Percentiles rank a stretch among this genome's conserved stretches.
These are phyloP conservation scores for Saccharum spontaneum DNA, from an alignment of 176 grass and related monocot species.

Conservation along the genomic window DNA sequence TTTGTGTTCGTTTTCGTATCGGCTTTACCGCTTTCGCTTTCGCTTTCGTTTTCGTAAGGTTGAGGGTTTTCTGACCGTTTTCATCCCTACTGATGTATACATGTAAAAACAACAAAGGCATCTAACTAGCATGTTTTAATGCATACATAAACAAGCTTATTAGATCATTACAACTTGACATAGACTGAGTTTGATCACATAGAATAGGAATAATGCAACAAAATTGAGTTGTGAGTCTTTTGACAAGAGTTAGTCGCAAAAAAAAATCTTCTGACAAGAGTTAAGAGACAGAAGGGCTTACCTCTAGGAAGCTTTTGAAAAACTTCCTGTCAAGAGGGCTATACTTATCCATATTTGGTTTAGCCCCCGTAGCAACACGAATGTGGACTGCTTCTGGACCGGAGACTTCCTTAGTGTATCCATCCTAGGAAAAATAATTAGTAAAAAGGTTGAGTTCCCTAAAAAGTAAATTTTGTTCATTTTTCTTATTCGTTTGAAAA, in stretches of 20 bases:
- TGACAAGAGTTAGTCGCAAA: too few species aligned
- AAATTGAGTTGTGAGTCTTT: not conserved
- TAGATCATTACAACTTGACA: not conserved
- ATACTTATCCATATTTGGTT: constrained; percentile 48
- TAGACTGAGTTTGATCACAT: not conserved
- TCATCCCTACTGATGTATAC: not conserved
- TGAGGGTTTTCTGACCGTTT: too few species aligned
- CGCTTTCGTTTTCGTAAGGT: too few species aligned
- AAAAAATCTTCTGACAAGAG: not conserved
- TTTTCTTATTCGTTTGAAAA: not conserved
- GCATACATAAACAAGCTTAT: not conserved
- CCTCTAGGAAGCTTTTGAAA: constrained; percentile 73
- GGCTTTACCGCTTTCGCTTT: too few species aligned
- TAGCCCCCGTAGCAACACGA: constrained; percentile 67
- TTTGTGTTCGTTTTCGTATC: too few species aligned
- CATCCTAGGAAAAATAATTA: constrained; percentile 52
- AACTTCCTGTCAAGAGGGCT: constrained; percentile 61
- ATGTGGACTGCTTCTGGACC: constrained; percentile 55
- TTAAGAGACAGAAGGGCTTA: not conserved
- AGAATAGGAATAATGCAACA: not conserved
- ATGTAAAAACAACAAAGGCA: not conserved
- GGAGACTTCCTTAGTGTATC: constrained; percentile 76
- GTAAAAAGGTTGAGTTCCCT: not conserved
- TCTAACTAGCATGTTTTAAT: not conserved
- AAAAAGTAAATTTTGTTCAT: not conserved